Base-by-base conservation (phyloP, 163 green algal genomes). In the Scenedesmus sp. region DNA sequence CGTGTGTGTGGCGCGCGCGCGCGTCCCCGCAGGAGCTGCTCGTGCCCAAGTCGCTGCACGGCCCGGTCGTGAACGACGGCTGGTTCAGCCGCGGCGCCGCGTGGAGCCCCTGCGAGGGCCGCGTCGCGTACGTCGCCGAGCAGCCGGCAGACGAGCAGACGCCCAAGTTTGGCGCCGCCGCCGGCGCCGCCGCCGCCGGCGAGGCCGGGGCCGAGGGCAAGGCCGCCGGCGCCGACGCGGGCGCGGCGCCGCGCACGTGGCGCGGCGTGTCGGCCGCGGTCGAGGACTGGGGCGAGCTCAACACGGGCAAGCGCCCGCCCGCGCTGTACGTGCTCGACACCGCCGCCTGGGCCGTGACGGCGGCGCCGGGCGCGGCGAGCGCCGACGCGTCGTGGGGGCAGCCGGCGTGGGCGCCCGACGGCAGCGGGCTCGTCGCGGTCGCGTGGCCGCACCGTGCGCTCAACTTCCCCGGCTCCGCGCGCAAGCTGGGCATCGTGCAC, bases 281-380 rank as follows among this genome's bases (percentile, higher is more conserved):
- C 63, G 91, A 97, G 62, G 95, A 98, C 83, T 99, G 95, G 95
- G 95, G 95, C 0, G 95, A 99, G 87, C 75, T 91, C 15, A 95
- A 97, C 86, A 93, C 88, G 0, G 93, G 89, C 45, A 93, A 93
- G 78, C 81, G 73, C 33, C 42, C 65, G 22, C 65, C 65, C 13
- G 70, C 51, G 0, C 34, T 97, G 24, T 98, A 90, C 85, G 86
- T 97, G 24, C 84, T 98, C 39, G 92, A 98, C 76, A 57, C 89
- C 14, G 50, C 70, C 22, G 34, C 29, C 0, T 84, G 72, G 64
- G 20, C 29, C 33, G 60, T 67, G 34, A 13, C 33, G 60, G 1
- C 69, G 63, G 22, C 76, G 39, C n/a, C 29, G 15, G 63, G 51
- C 22, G 4, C 60, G 18, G 39, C 31, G 15, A 18, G 34, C 7